Evolutionary conservation across 345 rosid species (phyloP).

Genomic region (Eucalyptus regnans): DNA sequence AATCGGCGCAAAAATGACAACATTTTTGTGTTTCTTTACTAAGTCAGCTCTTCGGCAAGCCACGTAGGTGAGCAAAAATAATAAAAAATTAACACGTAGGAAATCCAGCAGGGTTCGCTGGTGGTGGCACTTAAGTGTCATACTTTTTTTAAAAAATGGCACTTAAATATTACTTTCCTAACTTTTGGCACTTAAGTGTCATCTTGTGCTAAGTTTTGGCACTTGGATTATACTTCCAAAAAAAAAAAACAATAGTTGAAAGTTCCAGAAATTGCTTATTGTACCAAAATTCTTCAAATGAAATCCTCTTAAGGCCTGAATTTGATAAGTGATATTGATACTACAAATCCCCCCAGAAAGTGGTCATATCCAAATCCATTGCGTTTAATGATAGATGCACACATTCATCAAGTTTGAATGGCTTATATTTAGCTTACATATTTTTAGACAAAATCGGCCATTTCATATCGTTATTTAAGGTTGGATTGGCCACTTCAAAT

Average conservation of each 20-base stretch:
- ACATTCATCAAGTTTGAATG: not conserved
- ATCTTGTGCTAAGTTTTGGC: fast-evolving
- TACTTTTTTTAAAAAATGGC: too few relatives aligned
- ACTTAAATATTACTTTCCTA: fast-evolving
- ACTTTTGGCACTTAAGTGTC: too few relatives aligned
- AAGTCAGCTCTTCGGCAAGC: too few relatives aligned
- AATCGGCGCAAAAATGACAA: too few relatives aligned
- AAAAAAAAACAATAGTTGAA: not conserved
- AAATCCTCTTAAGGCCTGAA: not conserved
- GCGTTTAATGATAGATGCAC: not conserved
- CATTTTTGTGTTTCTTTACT: too few relatives aligned
- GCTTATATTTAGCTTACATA: too few relatives aligned
- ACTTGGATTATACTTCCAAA: fast-evolving
- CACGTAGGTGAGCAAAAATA: too few relatives aligned
- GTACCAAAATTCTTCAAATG: not conserved
- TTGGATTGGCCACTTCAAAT: too few relatives aligned
- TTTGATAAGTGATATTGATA: not conserved
- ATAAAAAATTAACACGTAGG: too few relatives aligned
- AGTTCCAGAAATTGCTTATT: not conserved
- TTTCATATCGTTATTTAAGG: too few relatives aligned
- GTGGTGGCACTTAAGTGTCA: too few relatives aligned
- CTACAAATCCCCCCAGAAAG: not conserved
- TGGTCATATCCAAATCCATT: not conserved
- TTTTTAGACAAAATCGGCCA: not conserved
- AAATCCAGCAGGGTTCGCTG: too few relatives aligned